Conservation (phyloP, 768 basidiomycete species). For the Lentinus tigrinus region DNA sequence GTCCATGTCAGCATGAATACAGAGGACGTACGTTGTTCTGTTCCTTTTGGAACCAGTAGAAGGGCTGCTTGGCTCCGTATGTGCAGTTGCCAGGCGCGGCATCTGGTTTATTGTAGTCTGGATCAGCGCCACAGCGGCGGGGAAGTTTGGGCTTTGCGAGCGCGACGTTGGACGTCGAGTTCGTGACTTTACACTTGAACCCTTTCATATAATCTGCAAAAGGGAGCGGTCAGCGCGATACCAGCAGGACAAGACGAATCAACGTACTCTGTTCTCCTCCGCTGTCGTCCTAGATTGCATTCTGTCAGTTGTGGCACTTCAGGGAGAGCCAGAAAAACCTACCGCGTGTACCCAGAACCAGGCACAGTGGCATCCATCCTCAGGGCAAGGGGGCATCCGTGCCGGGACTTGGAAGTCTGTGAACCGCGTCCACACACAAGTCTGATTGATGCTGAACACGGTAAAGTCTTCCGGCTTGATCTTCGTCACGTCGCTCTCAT, state of each 20-base stretch:
- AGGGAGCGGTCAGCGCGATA: neutral
- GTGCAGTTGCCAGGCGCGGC: slow-evolving; percentile 64
- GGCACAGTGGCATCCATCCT: slow-evolving; percentile 63
- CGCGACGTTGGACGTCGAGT: slow-evolving; percentile 47
- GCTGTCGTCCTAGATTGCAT: slow-evolving; percentile 38
- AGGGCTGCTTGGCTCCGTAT: slow-evolving; percentile 66
- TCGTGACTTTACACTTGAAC: slow-evolving; percentile 64
- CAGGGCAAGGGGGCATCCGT: slow-evolving; percentile 66
- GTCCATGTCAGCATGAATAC: neutral
- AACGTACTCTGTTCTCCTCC: slow-evolving; percentile 63
- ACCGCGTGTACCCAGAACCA: slow-evolving; percentile 75
- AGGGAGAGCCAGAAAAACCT: slow-evolving; percentile 16
- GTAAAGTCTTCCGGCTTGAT: slow-evolving; percentile 70
- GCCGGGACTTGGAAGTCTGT: slow-evolving; percentile 69
- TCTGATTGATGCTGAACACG: slow-evolving; percentile 73
- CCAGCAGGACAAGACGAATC: too few relatives aligned
- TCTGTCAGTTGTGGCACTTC: neutral
- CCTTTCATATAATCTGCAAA: slow-evolving; percentile 68
- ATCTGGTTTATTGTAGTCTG: slow-evolving; percentile 40
- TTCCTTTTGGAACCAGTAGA: slow-evolving; percentile 69
- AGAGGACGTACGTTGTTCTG: slow-evolving; percentile 52
- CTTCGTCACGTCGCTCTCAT: slow-evolving; percentile 56
- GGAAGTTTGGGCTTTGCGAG: slow-evolving; percentile 57
- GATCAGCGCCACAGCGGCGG: slow-evolving; percentile 66
- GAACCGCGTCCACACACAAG: slow-evolving; percentile 69